These are phyloP conservation scores for Ramichloridium luteum DNA, from an alignment of 2,329 filamentous ascomycete species.

Conservation along the genomic window DNA sequence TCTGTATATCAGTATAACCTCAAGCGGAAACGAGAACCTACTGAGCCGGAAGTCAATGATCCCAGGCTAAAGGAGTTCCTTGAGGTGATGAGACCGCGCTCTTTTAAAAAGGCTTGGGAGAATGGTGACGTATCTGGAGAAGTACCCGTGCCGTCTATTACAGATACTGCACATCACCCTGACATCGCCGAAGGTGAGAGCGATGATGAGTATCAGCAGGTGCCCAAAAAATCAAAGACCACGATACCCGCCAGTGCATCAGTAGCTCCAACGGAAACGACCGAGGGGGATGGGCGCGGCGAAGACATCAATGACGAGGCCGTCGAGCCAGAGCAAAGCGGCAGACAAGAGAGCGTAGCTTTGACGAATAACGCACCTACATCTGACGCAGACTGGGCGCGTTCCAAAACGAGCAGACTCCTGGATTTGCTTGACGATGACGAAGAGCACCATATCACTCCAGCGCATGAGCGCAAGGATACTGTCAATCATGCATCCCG, in stretches of 20 bases:
- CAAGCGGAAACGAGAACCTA: slow-evolving; percentile 54
- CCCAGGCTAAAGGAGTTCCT: slow-evolving; percentile 79
- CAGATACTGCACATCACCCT: slow-evolving; percentile 5
- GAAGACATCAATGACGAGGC: slow-evolving; percentile 12
- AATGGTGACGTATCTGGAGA: slow-evolving; percentile 36
- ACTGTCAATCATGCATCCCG: not conserved
- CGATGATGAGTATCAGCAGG: slow-evolving; percentile 57
- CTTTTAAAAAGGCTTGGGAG: slow-evolving; percentile 35
- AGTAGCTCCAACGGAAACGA: slow-evolving; percentile 1
- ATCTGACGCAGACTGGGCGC: slow-evolving; percentile 82
- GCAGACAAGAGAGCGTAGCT: slow-evolving; percentile 10
- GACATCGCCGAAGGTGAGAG: slow-evolving; percentile 40
- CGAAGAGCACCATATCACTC: slow-evolving; percentile 28
- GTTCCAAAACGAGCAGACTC: slow-evolving; percentile 74
- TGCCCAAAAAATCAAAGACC: slow-evolving; percentile 36
- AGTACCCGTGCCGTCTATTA: slow-evolving; percentile 2
- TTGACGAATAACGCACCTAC: slow-evolving; percentile 36
- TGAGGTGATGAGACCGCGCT: slow-evolving; percentile 61
- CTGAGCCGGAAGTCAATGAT: slow-evolving; percentile 41
- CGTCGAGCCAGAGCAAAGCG: slow-evolving; percentile 1
- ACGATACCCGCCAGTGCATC: too few relatives aligned
- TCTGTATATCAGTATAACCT: slow-evolving; percentile 22
- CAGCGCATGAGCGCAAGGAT: not conserved
- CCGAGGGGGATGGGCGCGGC: not conserved
- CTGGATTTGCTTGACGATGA: slow-evolving; percentile 74